Evolutionary conservation across 345 rosid species (phyloP).

Genomic region (Ricinus communis): DNA sequence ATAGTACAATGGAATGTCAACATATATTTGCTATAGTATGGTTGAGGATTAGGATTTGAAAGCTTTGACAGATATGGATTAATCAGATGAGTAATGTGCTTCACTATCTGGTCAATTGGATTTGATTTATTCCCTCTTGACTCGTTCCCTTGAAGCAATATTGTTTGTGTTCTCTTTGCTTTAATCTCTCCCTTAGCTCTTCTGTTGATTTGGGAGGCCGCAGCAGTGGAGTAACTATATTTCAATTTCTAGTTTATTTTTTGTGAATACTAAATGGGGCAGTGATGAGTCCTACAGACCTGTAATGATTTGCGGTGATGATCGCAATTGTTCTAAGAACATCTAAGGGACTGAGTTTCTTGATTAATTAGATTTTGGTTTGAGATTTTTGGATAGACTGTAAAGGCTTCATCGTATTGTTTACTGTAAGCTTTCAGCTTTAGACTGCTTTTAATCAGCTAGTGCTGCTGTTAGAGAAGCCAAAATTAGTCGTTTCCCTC

Average conservation of each 20-base stretch:
- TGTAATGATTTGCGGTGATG: constrained; percentile 89
- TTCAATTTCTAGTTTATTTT: not conserved
- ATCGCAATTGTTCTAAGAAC: constrained; percentile 67
- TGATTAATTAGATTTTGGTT: not conserved
- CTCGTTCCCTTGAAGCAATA: constrained; percentile 94
- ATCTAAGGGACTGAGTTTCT: constrained; percentile 93
- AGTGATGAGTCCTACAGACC: constrained; percentile 88
- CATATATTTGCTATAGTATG: too few species aligned
- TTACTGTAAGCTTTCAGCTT: not conserved
- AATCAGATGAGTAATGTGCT: constrained; percentile 27
- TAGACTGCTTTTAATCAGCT: not conserved
- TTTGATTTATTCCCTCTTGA: constrained; percentile 57
- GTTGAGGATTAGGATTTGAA: too few species aligned
- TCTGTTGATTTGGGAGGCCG: constrained; percentile 21
- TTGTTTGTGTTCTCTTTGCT: constrained; percentile 43
- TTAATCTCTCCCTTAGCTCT: constrained; percentile 2
- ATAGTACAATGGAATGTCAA: too few species aligned
- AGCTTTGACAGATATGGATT: too few species aligned
- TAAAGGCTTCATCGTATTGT: not conserved
- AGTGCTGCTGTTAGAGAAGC: not conserved
- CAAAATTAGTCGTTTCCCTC: not conserved
- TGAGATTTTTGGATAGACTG: not conserved
- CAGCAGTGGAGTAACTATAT: constrained; percentile 45
- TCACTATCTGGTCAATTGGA: constrained; percentile 82
- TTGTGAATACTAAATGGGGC: constrained; percentile 4